Evolutionary conservation across 2,329 filamentous ascomycete species (phyloP), one percentile per base, ranked within the genome.

Genomic region (Ophiostoma sp.): DNA sequence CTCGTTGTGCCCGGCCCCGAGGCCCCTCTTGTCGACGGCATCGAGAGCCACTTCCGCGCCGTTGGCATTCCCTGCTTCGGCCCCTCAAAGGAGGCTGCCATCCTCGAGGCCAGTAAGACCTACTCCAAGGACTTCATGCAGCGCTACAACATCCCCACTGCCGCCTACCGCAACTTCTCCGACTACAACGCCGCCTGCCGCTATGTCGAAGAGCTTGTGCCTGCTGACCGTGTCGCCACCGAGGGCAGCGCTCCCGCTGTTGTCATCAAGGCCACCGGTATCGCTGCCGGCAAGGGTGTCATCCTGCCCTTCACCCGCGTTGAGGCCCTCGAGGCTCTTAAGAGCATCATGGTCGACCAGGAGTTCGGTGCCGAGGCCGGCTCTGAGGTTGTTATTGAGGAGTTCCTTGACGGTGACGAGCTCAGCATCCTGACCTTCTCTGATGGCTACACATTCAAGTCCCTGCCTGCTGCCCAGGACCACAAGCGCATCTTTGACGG

Each of bases 91-190:
- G 87, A 87, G 65, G 94, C 95, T 36, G 93, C 95, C 18, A 85
- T 86, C 62, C 92, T 99, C 85, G 95, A 99, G 79, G 95, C 95
- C 70, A 96, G 91, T 81, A 99, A 99, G 83, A 91, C 94, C 11
- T 98, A 96, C 78, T 93, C 91, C 71, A 99, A 99, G 78, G 93
- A 98, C 78, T 98, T 98, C 76, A 99, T 98, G 95, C 89, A 90
- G 78, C 88, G 89, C 72, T 87, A 96, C 80, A 85, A 85, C 74
- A 96, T 99, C 74, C 93, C 94, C 49, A 98, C 95, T 0, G 95
- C 95, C 16, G 87, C 86, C 52, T 98, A 97, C 80, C 87, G 89
- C 78, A 97, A 96, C 81, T 97, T 98, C 76, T 87, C 83, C 77
- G 84, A 91, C 74, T 93, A 90, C 78, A 85, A 89, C 68, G 81